phyloP scores from a whole-genome alignment of 139 green algal species.

The Nannochloris sp. region DNA sequence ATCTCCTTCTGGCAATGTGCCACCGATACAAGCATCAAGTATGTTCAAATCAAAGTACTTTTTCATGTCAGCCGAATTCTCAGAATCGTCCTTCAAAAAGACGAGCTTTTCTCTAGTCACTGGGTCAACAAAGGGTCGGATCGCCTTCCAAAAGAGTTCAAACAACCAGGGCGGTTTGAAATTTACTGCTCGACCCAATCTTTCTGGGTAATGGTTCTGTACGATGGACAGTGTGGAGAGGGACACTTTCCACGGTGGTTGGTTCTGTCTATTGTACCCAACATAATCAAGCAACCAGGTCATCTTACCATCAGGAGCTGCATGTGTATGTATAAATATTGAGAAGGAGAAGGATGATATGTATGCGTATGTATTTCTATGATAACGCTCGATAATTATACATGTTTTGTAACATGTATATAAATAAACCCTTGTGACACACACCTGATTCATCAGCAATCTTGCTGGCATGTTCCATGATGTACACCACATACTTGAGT shows the following conservation, averaged over 20 bases:
- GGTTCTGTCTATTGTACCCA: slow-evolving; percentile 54
- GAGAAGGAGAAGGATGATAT: too few species aligned
- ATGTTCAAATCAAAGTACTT: slow-evolving; percentile 20
- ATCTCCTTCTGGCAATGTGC: slow-evolving; percentile 7
- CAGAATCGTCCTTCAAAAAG: slow-evolving; percentile 30
- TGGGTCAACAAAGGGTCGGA: slow-evolving; percentile 56
- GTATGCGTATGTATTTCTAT: not conserved
- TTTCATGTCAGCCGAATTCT: slow-evolving; percentile 10
- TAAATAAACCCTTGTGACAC: not conserved
- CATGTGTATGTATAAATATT: too few species aligned
- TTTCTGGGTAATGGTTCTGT: slow-evolving; percentile 81
- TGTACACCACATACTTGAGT: slow-evolving; percentile 72
- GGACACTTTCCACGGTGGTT: slow-evolving; percentile 49
- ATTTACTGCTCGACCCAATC: slow-evolving; percentile 60
- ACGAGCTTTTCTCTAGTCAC: slow-evolving; percentile 64
- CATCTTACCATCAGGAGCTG: slow-evolving; percentile 55
- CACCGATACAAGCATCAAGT: slow-evolving; percentile 20
- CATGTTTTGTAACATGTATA: too few species aligned
- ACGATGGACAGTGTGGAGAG: slow-evolving; percentile 39
- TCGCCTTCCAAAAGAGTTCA: slow-evolving; percentile 63
- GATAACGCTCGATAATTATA: too few species aligned
- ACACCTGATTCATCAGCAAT: slow-evolving; percentile 33
- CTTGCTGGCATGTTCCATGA: slow-evolving; percentile 52
- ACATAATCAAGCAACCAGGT: slow-evolving; percentile 67
- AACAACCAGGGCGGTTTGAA: slow-evolving; percentile 66